Evolutionary conservation across 1,284 basidiomycete genomes (phyloP).

Genomic region (Lignosus rhinocerotis): DNA sequence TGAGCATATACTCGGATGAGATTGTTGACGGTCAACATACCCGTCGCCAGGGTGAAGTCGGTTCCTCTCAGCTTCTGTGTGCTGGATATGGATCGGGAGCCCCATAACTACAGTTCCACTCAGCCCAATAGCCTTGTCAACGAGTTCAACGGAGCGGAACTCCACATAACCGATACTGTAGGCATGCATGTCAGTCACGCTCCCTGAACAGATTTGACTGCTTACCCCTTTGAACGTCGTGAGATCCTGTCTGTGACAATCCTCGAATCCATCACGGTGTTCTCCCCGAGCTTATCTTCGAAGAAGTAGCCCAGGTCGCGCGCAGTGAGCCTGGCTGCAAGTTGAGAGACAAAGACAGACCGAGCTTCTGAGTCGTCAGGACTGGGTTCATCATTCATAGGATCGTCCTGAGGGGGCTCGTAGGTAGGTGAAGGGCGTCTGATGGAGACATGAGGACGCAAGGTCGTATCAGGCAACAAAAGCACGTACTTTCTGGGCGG

Average conservation of each 20-base stretch:
- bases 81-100: constrained; percentile 93
- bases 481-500: constrained; percentile 16
- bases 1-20: not conserved
- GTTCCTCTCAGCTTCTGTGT: constrained; percentile 95
- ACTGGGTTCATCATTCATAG: constrained; percentile 73
- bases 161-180: constrained; percentile 93
- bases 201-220: not conserved
- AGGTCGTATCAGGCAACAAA: not conserved
- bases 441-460: not conserved
- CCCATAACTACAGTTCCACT: constrained; percentile 97
- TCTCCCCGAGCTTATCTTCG: constrained; percentile 93
- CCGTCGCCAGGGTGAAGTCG: constrained; percentile 82
- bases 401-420: constrained; percentile 60
- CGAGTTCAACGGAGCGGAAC: constrained; percentile 86
- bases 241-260: constrained; percentile 95
- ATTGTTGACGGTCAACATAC: constrained; percentile 41
- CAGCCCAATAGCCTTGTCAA: constrained; percentile 87
- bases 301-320: constrained; percentile 98
- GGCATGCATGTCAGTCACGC: constrained; percentile 12
- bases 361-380: constrained; percentile 93
- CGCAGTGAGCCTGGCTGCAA: constrained; percentile 93
- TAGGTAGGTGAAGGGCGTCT: constrained; percentile 77
- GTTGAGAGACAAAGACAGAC: constrained; percentile 97
- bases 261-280: constrained; percentile 90
- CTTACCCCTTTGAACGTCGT: constrained; percentile 92